phyloP scores from a whole-genome alignment of 768 basidiomycete species.

The Psilocybe cyanescens region DNA sequence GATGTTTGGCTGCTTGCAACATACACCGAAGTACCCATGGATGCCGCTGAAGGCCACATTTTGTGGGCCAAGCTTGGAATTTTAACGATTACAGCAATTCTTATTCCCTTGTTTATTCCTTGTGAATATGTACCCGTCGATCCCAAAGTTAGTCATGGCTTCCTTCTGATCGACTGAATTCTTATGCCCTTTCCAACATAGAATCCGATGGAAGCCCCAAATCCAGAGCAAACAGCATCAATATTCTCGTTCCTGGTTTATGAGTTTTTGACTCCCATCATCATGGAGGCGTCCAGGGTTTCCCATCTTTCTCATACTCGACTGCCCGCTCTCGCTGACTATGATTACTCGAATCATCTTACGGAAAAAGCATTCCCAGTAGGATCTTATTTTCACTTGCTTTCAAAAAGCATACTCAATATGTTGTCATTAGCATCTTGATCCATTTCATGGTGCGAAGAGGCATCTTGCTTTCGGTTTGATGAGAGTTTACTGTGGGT shows the following conservation, averaged over 20 bases:
- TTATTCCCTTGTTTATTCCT: slow-evolving; percentile 58
- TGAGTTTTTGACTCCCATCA: slow-evolving; percentile 57
- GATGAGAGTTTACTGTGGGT: slow-evolving; percentile 38
- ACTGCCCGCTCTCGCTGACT: slow-evolving; percentile 66
- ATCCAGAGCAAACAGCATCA: slow-evolving; percentile 59
- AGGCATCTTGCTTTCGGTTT: slow-evolving; percentile 53
- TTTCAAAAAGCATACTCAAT: slow-evolving; percentile 16
- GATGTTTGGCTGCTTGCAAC: slow-evolving; percentile 64
- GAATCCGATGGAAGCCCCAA: slow-evolving; percentile 35
- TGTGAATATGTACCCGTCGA: slow-evolving; percentile 56
- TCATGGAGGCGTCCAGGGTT: slow-evolving; percentile 47
- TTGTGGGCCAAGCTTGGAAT: slow-evolving; percentile 55
- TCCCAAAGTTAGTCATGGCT: slow-evolving; percentile 39
- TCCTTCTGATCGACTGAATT: neutral
- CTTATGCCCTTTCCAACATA: slow-evolving; percentile 9
- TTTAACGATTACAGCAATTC: slow-evolving; percentile 43
- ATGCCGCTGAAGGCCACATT: slow-evolving; percentile 43
- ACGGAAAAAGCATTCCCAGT: slow-evolving; percentile 24
- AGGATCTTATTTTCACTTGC: neutral
- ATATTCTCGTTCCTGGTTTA: slow-evolving; percentile 47
- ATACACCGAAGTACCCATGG: slow-evolving; percentile 45
- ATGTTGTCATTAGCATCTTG: slow-evolving; percentile 32
- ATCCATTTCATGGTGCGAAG: slow-evolving; percentile 41
- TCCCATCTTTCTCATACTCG: slow-evolving; percentile 53
- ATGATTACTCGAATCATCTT: slow-evolving; percentile 42